phyloP scores from a whole-genome alignment of 2,329 filamentous ascomycete genomes.

The Neofusicoccum sp. region DNA sequence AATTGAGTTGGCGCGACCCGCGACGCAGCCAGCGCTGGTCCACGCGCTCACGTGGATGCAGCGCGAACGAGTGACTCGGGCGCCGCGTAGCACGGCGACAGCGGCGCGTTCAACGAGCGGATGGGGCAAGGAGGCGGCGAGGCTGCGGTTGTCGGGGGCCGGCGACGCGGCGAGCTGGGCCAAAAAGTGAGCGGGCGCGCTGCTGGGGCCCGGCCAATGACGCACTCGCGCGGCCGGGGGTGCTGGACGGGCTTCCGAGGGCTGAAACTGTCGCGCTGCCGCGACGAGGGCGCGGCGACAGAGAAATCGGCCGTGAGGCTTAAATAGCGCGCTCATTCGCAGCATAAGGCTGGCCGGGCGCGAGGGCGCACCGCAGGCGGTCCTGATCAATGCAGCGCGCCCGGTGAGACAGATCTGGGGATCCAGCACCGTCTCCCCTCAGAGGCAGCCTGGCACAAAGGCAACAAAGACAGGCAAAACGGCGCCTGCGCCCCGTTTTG shows the following conservation, averaged over 20 bases:
- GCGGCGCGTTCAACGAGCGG: not conserved
- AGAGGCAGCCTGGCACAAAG: not conserved
- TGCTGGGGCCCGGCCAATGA: slow-evolving; percentile 5
- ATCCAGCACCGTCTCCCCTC: not conserved
- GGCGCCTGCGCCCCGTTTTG: not conserved
- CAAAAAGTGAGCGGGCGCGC: slow-evolving; percentile 1
- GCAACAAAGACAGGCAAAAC: not conserved
- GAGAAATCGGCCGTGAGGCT: slow-evolving; percentile 4
- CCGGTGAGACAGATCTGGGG: slow-evolving; percentile 13
- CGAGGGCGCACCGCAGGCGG: slow-evolving; percentile 1
- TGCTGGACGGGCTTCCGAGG: not conserved
- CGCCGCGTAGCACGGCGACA: not conserved
- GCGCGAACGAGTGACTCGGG: not conserved
- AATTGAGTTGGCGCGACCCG: not conserved
- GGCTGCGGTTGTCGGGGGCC: slow-evolving; percentile 9
- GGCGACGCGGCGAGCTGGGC: slow-evolving; percentile 6
- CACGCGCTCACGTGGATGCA: not conserved
- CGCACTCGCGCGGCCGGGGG: slow-evolving; percentile 1
- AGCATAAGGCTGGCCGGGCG: slow-evolving; percentile 3
- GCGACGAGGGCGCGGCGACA: not conserved
- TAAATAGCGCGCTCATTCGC: not conserved
- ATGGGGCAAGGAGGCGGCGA: not conserved
- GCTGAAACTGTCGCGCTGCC: not conserved
- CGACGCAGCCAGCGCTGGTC: not conserved
- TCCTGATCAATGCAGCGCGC: not conserved